These are phyloP conservation scores for Russula foetens DNA, from an alignment of 768 basidiomycete species.

Conservation along the genomic window DNA sequence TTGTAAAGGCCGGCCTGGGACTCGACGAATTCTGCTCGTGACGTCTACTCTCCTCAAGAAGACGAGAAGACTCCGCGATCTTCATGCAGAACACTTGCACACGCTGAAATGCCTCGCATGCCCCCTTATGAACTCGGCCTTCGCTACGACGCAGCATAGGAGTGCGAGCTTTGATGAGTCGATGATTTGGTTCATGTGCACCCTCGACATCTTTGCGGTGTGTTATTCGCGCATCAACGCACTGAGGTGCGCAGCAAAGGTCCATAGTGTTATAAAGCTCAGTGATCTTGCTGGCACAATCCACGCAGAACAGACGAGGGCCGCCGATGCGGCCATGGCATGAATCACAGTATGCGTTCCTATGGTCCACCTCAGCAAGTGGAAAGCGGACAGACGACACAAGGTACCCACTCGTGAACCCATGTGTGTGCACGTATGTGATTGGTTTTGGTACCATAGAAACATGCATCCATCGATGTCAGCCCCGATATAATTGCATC, in stretches of 20 bases:
- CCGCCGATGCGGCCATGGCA: slow-evolving; percentile 26
- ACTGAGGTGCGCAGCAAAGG: slow-evolving; percentile 14
- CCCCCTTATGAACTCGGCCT: too few relatives aligned
- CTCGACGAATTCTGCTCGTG: too few relatives aligned
- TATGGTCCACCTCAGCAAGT: not conserved
- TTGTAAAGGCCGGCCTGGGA: not conserved
- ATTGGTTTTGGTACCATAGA: slow-evolving; percentile 21
- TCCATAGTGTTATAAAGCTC: too few relatives aligned
- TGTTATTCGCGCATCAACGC: slow-evolving; percentile 17
- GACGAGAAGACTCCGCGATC: not conserved
- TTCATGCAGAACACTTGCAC: not conserved
- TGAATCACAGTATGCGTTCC: slow-evolving; percentile 25
- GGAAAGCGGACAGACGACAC: not conserved
- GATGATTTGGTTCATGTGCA: not conserved
- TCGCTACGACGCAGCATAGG: not conserved
- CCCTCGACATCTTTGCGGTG: slow-evolving; percentile 16
- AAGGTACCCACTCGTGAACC: slow-evolving; percentile 18
- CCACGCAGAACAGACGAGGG: slow-evolving; percentile 27
- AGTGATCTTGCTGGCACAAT: slow-evolving; percentile 21
- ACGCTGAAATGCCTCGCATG: not conserved
- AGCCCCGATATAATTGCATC: slow-evolving; percentile 12
- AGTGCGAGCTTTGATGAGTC: not conserved
- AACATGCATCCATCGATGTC: slow-evolving; percentile 24
- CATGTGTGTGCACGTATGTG: slow-evolving; percentile 21
- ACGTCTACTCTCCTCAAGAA: too few relatives aligned